phyloP scores from a whole-genome alignment of 2,329 filamentous ascomycete genomes.

The Xenoacremonium recifei region DNA sequence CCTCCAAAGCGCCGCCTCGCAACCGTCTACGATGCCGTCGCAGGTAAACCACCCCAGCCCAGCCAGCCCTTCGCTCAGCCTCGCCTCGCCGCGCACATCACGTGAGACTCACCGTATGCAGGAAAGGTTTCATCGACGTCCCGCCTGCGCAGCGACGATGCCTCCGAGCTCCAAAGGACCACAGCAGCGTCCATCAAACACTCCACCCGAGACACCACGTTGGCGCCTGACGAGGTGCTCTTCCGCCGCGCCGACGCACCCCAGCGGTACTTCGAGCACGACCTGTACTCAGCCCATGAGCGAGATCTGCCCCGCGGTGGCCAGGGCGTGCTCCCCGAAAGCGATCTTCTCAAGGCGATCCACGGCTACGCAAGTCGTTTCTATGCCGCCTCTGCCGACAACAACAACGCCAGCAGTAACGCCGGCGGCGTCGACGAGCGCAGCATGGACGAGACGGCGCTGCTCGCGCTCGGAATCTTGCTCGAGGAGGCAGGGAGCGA shows the following conservation, averaged over 20 bases:
- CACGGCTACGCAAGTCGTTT: slow-evolving; percentile 68
- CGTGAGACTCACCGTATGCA: slow-evolving; percentile 25
- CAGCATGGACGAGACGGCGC: slow-evolving; percentile 76
- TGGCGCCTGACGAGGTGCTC: slow-evolving; percentile 69
- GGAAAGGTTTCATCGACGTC: slow-evolving; percentile 29
- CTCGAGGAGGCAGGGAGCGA: slow-evolving; percentile 68
- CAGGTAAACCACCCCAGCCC: slow-evolving; percentile 51
- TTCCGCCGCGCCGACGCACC: slow-evolving; percentile 66
- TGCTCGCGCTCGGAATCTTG: slow-evolving; percentile 72
- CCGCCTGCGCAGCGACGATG: slow-evolving; percentile 17
- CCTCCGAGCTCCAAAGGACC: slow-evolving; percentile 13
- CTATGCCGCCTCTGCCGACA: slow-evolving; percentile 51
- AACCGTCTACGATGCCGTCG: slow-evolving; percentile 72
- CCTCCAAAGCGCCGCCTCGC: slow-evolving; percentile 34
- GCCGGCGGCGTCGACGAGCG: slow-evolving; percentile 44
- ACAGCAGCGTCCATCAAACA: slow-evolving; percentile 17
- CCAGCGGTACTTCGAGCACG: slow-evolving; percentile 65
- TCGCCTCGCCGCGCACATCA: no score
- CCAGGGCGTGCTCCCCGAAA: slow-evolving; percentile 58
- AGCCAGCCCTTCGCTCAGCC: neutral
- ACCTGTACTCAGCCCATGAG: slow-evolving; percentile 68
- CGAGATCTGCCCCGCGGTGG: slow-evolving; percentile 48
- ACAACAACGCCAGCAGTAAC: slow-evolving; percentile 17
- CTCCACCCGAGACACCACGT: slow-evolving; percentile 27
- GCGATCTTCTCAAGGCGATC: slow-evolving; percentile 66